Conservation (phyloP, 2,329 filamentous ascomycete genomes). For the Fusarium circinatum region DNA sequence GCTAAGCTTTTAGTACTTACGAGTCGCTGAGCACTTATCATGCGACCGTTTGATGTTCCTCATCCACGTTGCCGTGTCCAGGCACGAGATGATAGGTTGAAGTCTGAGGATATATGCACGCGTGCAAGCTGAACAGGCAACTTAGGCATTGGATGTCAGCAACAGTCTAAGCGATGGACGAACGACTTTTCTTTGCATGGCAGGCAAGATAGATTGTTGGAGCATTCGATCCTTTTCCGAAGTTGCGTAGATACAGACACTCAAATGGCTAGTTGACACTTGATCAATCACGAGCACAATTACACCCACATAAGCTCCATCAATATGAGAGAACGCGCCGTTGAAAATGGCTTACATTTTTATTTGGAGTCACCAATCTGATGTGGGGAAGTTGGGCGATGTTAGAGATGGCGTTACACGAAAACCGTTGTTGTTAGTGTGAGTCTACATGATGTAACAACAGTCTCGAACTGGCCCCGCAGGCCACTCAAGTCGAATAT, state of each 20-base stretch:
- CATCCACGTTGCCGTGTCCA: constrained; percentile 10
- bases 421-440: constrained; percentile 38
- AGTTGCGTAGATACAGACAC: neutral
- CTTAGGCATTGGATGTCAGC: constrained; percentile 5
- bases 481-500: constrained; percentile 26
- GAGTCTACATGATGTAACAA: constrained; percentile 32
- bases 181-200: neutral
- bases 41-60: constrained; percentile 27
- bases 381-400: constrained; percentile 22
- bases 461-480: constrained; percentile 27
- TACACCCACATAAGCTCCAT: neutral
- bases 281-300: neutral
- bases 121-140: constrained; percentile 4
- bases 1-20: constrained; percentile 23
- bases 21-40: constrained; percentile 18
- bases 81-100: neutral
- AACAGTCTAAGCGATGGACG: neutral
- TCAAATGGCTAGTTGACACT: neutral
- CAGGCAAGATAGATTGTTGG: neutral
- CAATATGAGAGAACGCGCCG: neutral
- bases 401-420: constrained; percentile 27
- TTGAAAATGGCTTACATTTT: neutral
- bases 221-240: neutral
- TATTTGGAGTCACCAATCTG: neutral
- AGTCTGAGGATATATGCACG: constrained; percentile 13